These are phyloP conservation scores for Kazachstania martiniae DNA, from an alignment of 805 yeast species.

Conservation along the genomic window DNA sequence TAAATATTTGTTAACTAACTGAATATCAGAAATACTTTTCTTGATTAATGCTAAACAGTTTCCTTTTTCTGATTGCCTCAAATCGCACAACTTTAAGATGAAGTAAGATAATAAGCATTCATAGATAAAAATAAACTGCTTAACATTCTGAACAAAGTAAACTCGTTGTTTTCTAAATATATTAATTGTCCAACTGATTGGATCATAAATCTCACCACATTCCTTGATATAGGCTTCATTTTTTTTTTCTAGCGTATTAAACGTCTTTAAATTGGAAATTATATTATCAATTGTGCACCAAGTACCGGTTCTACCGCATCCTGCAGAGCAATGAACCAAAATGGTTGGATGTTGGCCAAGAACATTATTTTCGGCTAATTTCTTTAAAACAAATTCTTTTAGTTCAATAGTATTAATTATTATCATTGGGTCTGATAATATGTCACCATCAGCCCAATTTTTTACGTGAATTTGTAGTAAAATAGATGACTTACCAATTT, in stretches of 20 bases:
- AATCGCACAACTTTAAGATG: no score
- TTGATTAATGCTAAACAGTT: no score
- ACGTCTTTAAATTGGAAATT: constrained; percentile 25
- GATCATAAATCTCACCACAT: constrained; percentile 47
- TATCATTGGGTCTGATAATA: no score
- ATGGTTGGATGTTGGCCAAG: background rate
- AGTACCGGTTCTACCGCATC: constrained; percentile 94
- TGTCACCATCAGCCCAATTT: no score
- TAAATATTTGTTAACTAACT: no score
- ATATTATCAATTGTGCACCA: constrained; percentile 55
- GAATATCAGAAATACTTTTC: no score
- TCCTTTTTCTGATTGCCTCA: no score
- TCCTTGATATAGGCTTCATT: constrained; percentile 29
- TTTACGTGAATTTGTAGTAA: constrained; percentile 27
- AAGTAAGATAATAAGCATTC: constrained; percentile 35
- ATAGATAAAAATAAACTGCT: constrained; percentile 63
- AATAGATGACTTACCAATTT: no score
- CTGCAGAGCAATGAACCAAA: constrained; percentile 91
- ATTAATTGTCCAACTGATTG: no score
- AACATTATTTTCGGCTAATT: constrained; percentile 3
- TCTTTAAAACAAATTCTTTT: constrained; percentile 23
- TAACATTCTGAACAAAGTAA: constrained; percentile 69
- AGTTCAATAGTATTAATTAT: constrained; percentile 22
- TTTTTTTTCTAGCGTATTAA: no score
- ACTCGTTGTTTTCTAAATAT: constrained; percentile 57